Evolutionary conservation across 352 stramenopile genomes (phyloP), one percentile per base, ranked within the genome.

Genomic region (Globisporangium yorkense): DNA sequence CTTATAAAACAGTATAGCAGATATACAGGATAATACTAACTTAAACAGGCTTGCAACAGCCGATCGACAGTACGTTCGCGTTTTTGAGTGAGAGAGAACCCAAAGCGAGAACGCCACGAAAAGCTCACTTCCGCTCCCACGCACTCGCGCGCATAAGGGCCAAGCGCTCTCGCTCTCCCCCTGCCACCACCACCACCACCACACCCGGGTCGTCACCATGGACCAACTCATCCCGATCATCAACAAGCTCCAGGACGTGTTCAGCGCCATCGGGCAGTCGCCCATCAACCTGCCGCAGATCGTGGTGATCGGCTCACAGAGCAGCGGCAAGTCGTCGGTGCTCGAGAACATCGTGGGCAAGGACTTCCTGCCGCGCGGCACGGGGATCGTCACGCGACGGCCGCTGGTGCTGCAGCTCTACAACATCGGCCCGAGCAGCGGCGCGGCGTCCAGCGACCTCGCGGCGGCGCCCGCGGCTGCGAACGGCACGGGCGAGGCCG

Each of bases 211-310:
- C n/a, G 18, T 29, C 33, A 16, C 57, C 18, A 99, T 99, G 97
- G 96, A 99, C 61, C 89, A 99, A 74, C 84, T 99, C 20, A 99
- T 99, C 71, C 96, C 97, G 39, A 98, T 99, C 65, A 97, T 99
- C 63, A 99, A 99, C 72, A 99, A 99, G 81, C 87, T 99, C 10
- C 97, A 99, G 85, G 97, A 99, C 79, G 97, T 99, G 37, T 98
- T 98, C 74, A 96, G 77, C 51, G 92, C 94, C 48, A 98, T 98
- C 68, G 95, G 95, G 20, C 91, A 97, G 73, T 91, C 85, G 51
- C 88, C 92, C 21, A 92, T 99, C 53, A 97, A 99, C 71, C 75
- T 99, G 41, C 97, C 97, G 62, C 96, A 99, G 78, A 99, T 99
- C 71, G 96, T 98, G 21, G 97, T 99, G 39, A 96, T 99, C 66